Percentiles rank a stretch among this genome's conserved stretches.
phyloP scores from a whole-genome alignment of 1,284 basidiomycete genomes.

The Volvariella surrecta region DNA sequence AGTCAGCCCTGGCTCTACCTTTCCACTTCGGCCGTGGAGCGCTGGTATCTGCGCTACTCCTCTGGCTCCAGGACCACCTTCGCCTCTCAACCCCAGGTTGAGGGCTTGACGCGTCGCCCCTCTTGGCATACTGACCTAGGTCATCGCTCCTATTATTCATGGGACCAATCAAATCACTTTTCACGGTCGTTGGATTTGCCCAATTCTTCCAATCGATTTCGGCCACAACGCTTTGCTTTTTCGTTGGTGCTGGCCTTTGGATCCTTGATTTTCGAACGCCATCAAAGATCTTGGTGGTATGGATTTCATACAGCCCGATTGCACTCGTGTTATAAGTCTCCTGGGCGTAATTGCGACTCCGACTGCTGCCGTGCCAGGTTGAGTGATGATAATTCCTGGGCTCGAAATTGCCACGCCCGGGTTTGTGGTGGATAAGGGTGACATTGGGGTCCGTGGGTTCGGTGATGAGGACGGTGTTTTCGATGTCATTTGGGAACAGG shows the following conservation, averaged over 20 bases:
- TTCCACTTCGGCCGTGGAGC: too few relatives aligned
- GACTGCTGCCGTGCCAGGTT: too few relatives aligned
- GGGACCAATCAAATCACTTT: slow-evolving; percentile 21
- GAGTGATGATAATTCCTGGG: too few relatives aligned
- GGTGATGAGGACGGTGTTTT: slow-evolving; percentile 38
- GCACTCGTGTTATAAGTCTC: slow-evolving; percentile 31
- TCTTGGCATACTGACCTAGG: background rate
- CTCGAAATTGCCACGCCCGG: too few relatives aligned
- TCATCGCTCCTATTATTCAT: background rate
- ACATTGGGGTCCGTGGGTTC: background rate
- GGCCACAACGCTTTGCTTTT: slow-evolving; percentile 31
- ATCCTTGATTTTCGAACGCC: slow-evolving; percentile 25
- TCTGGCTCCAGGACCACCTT: too few relatives aligned
- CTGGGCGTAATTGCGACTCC: too few relatives aligned
- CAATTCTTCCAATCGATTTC: slow-evolving; percentile 39
- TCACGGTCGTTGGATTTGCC: slow-evolving; percentile 32
- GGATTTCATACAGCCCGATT: slow-evolving; percentile 36
- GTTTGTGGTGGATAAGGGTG: too few relatives aligned
- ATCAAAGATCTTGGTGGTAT: slow-evolving; percentile 22
- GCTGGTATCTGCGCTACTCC: too few relatives aligned
- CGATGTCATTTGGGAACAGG: slow-evolving; percentile 39
- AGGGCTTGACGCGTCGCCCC: background rate
- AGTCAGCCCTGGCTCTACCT: too few relatives aligned
- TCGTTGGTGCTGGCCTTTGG: slow-evolving; percentile 23
- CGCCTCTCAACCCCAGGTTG: background rate